phyloP scores from a whole-genome alignment of 495 filamentous ascomycete species.

The Neurospora sp. region DNA sequence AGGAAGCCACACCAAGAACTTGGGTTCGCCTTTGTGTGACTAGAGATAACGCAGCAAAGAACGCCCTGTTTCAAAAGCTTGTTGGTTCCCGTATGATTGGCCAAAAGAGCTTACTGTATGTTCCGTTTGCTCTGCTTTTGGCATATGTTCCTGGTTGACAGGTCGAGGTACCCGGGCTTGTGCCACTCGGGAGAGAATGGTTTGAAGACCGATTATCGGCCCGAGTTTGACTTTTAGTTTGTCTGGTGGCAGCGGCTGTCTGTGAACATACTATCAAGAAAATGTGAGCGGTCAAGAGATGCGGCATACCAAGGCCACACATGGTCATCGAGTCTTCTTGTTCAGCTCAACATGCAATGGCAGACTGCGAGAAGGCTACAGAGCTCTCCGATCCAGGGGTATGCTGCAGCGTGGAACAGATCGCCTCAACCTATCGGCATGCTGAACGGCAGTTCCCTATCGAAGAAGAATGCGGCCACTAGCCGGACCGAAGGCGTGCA shows the following conservation, averaged over 20 bases:
- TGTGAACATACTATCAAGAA: not conserved
- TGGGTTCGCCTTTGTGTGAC: not conserved
- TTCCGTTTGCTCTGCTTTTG: not conserved
- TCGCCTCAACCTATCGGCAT: not conserved
- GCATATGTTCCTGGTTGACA: not conserved
- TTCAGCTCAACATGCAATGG: not conserved
- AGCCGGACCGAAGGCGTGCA: not conserved
- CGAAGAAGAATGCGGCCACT: not conserved
- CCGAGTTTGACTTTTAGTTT: not conserved
- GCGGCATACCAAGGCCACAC: not conserved
- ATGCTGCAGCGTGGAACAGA: not conserved
- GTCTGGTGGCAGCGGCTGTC: not conserved
- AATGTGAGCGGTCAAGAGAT: not conserved
- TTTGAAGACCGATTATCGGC: not conserved
- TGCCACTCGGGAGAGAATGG: not conserved
- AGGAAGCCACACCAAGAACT: not conserved
- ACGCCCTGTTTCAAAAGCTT: not conserved
- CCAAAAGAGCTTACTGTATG: not conserved
- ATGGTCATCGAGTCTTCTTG: not conserved
- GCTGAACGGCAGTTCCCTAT: not conserved
- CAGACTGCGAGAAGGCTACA: not conserved
- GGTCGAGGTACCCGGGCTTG: not conserved
- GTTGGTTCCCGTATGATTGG: not conserved
- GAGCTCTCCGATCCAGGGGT: not conserved
- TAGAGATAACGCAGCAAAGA: not conserved